Conservation (phyloP, 768 basidiomycete species). For the Austroboletus festivus region DNA sequence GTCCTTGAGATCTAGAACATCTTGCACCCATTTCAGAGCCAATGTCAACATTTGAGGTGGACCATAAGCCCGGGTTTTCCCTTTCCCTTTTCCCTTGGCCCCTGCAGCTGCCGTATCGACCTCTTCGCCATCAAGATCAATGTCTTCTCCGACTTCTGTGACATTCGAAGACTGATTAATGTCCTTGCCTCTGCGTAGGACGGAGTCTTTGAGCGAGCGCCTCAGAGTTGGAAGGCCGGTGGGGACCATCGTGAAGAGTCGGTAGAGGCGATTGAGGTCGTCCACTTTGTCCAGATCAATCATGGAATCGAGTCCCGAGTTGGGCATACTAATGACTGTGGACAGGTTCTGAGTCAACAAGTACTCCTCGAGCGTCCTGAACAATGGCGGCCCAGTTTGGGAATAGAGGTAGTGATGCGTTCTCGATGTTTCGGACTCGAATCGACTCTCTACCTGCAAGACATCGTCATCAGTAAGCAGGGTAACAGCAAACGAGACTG, state of each 20-base stretch:
- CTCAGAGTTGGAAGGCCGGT: constrained; percentile 64
- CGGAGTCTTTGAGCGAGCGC: constrained; percentile 65
- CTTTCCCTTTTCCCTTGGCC: constrained; percentile 53
- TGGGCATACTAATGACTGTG: constrained; percentile 72
- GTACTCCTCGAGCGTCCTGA: constrained; percentile 70
- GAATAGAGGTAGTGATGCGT: constrained; percentile 83
- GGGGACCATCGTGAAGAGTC: constrained; percentile 66
- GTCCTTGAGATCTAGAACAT: constrained; percentile 88
- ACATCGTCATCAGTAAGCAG: constrained; percentile 6
- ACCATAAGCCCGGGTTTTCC: constrained; percentile 46
- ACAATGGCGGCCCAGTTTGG: constrained; percentile 65
- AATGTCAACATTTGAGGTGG: constrained; percentile 43
- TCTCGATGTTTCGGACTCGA: constrained; percentile 80
- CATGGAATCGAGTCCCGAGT: constrained; percentile 86
- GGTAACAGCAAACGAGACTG: constrained; percentile 26
- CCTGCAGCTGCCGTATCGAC: constrained; percentile 34
- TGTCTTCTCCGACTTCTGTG: constrained; percentile 35
- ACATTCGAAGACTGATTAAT: constrained; percentile 67
- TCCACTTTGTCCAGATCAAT: constrained; percentile 74
- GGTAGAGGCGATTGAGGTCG: constrained; percentile 77
- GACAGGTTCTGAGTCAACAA: constrained; percentile 76
- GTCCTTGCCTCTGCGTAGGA: constrained; percentile 69
- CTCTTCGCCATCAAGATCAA: constrained; percentile 34
- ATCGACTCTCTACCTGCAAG: constrained; percentile 70
- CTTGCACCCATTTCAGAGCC: constrained; percentile 92